Percentiles rank a stretch among this genome's conserved stretches.
Conservation (phyloP, 2,329 filamentous ascomycete genomes). For the Whalleya microplaca region DNA sequence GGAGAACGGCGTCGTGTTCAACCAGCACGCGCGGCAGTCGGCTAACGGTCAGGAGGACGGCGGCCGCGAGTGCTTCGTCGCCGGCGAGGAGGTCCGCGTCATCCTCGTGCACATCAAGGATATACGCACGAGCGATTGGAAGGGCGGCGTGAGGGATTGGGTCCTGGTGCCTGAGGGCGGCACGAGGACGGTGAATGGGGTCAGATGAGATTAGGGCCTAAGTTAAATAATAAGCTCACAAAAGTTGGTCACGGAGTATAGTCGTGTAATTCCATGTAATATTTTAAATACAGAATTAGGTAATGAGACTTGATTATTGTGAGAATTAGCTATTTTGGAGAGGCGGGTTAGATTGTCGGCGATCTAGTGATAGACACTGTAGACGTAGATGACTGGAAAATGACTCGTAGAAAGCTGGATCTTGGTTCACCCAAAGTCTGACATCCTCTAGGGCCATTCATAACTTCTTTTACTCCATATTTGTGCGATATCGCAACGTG, state of each 20-base stretch:
- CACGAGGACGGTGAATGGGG: constrained; percentile 44
- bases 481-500: no score
- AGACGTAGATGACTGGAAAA: no score
- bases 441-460: no score
- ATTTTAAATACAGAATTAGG: no score
- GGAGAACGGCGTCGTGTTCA: constrained; percentile 48
- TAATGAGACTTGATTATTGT: no score
- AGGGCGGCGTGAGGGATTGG: constrained; percentile 88
- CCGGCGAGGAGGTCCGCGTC: constrained; percentile 81
- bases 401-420: no score
- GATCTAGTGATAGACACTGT: no score
- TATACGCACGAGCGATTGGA: constrained; percentile 91
- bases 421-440: no score
- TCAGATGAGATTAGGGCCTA: constrained; percentile 25
- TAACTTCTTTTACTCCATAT: no score
- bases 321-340: no score
- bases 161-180: constrained; percentile 45
- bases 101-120: constrained; percentile 84
- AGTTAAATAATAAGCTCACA: background rate
- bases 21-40: constrained; percentile 33
- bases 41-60: constrained; percentile 49
- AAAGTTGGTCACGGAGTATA: background rate
- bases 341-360: no score
- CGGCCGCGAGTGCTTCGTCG: constrained; percentile 70
- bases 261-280: background rate